Evolutionary conservation across 2,329 filamentous ascomycete species (phyloP).

Genomic region (Curvularia spicifera): DNA sequence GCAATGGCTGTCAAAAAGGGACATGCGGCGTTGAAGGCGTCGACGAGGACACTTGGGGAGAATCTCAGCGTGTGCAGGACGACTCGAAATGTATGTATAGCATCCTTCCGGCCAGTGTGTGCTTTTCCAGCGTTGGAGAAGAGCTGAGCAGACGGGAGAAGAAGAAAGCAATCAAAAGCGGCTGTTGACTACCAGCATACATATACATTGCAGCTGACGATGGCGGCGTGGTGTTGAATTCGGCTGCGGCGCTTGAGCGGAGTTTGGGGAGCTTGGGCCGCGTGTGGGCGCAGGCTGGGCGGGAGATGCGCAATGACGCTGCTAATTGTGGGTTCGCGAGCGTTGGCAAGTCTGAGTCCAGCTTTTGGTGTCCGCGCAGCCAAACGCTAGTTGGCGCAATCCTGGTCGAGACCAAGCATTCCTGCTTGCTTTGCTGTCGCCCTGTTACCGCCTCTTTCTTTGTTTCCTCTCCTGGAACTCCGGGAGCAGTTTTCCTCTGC

Average conservation of each 20-base stretch:
- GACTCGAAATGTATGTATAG: slow-evolving; percentile 27
- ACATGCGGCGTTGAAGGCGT: slow-evolving; percentile 36
- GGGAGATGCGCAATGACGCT: slow-evolving; percentile 26
- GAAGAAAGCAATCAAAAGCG: background rate
- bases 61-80: slow-evolving; percentile 25
- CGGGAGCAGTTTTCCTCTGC: slow-evolving; percentile 1
- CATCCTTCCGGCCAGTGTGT: slow-evolving; percentile 5
- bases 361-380: slow-evolving; percentile 21
- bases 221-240: slow-evolving; percentile 3
- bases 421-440: slow-evolving; percentile 12
- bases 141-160: background rate
- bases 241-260: background rate
- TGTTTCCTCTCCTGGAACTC: background rate
- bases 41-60: slow-evolving; percentile 20
- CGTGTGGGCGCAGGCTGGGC: slow-evolving; percentile 4
- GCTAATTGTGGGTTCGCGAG: slow-evolving; percentile 12
- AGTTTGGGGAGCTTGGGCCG: slow-evolving; percentile 22
- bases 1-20: slow-evolving; percentile 33
- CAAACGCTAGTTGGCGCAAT: slow-evolving; percentile 17
- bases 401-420: slow-evolving; percentile 8
- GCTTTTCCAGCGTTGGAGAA: slow-evolving; percentile 5
- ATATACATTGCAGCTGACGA: background rate
- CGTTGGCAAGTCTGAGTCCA: slow-evolving; percentile 15
- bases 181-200: background rate
- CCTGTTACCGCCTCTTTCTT: slow-evolving; percentile 2